These are phyloP conservation scores for Pyrenophora seminiperda DNA, from an alignment of 2,329 filamentous ascomycete species.

Conservation along the genomic window DNA sequence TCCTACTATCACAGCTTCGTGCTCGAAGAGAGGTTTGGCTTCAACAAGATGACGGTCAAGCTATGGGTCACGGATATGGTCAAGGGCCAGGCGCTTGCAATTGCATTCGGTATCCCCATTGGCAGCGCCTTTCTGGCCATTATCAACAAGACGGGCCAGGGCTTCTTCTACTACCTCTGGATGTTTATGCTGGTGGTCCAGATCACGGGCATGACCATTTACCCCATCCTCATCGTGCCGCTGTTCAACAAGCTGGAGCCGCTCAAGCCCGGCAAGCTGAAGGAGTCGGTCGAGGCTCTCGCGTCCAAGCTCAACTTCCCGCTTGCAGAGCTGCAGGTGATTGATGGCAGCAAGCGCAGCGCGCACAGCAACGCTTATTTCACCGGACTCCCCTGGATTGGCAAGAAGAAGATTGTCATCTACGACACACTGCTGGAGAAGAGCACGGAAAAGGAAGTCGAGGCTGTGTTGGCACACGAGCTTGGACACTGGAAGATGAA, in stretches of 20 bases:
- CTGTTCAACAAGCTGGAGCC: slow-evolving; percentile 98
- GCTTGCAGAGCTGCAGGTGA: slow-evolving; percentile 89
- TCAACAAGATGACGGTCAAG: slow-evolving; percentile 95
- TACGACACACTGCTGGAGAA: slow-evolving; percentile 98
- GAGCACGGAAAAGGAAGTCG: slow-evolving; percentile 87
- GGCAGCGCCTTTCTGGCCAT: slow-evolving; percentile 92
- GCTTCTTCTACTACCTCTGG: slow-evolving; percentile 99
- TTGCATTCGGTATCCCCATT: slow-evolving; percentile 82
- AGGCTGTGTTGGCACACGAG: slow-evolving; percentile 93
- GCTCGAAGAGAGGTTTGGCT: slow-evolving; percentile 94
- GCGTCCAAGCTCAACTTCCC: slow-evolving; percentile 87
- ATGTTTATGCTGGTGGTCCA: slow-evolving; percentile 87
- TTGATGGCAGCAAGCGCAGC: slow-evolving; percentile 87
- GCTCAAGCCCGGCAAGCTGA: slow-evolving; percentile 82
- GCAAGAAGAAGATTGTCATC: slow-evolving; percentile 98
- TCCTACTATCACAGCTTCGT: slow-evolving; percentile 95
- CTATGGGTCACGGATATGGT: slow-evolving; percentile 89
- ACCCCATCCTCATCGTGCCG: slow-evolving; percentile 90
- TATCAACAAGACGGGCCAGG: slow-evolving; percentile 87
- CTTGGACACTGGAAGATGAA: slow-evolving; percentile 96
- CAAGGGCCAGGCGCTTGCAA: slow-evolving; percentile 83
- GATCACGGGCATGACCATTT: slow-evolving; percentile 93
- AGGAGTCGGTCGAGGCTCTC: slow-evolving; percentile 83
- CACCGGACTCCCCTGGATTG: slow-evolving; percentile 86
- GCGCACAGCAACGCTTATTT: slow-evolving; percentile 94